phyloP scores from a whole-genome alignment of 106 monocot species.

The Alisma plantagoaquatica region DNA sequence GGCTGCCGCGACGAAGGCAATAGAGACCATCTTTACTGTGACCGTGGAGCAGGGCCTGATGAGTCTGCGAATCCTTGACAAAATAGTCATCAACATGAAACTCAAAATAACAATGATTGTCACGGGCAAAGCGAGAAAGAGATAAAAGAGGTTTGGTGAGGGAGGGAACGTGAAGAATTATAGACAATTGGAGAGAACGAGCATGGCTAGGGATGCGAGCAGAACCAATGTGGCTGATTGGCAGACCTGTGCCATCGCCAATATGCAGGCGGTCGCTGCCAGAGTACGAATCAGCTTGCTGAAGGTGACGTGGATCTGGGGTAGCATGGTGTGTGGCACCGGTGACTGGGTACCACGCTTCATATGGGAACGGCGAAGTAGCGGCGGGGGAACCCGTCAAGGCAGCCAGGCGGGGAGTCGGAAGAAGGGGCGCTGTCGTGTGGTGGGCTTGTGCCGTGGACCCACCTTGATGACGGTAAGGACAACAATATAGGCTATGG shows the following conservation, averaged over 20 bases:
- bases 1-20: not conserved
- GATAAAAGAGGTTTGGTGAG: not conserved
- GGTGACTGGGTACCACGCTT: slow-evolving; percentile 3
- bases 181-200: not conserved
- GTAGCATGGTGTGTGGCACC: slow-evolving; percentile 6
- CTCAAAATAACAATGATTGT: slow-evolving; percentile 4
- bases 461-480: no score
- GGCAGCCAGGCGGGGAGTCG: no score
- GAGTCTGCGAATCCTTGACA: not conserved
- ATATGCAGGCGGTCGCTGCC: not conserved
- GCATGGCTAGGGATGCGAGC: not conserved
- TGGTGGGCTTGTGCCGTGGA: no score
- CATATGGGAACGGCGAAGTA: no score
- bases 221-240: not conserved
- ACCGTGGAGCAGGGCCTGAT: not conserved
- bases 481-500: no score
- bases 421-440: no score
- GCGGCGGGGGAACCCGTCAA: no score
- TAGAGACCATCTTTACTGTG: not conserved
- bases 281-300: not conserved
- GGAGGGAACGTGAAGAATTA: slow-evolving; percentile 3
- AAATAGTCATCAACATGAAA: not conserved
- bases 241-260: slow-evolving; percentile 8
- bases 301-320: not conserved
- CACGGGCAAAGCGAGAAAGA: not conserved